Percentiles rank a stretch among this genome's conserved stretches.
Conservation (phyloP, 2,329 filamentous ascomycete species). For the Cryphonectria carpinicola region DNA sequence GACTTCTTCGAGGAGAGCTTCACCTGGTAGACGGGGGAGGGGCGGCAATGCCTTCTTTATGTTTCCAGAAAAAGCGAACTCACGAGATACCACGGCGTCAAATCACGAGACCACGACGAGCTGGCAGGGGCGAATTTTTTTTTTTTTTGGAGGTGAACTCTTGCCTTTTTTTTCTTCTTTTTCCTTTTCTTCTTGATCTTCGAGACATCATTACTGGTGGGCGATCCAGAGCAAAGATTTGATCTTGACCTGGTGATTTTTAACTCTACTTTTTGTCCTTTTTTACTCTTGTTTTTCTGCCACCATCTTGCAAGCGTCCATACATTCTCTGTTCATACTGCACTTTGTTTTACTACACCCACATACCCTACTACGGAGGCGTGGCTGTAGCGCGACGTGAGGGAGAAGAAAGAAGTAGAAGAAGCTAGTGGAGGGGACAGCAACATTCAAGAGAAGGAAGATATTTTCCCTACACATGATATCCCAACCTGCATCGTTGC, state of each 20-base stretch:
- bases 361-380: not conserved
- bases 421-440: not conserved
- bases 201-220: conserved; percentile 7
- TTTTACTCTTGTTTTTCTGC: conserved; percentile 7
- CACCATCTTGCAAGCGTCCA: conserved; percentile 6
- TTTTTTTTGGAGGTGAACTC: not conserved
- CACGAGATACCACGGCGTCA: conserved; percentile 25
- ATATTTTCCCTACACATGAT: conserved; percentile 7
- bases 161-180: not conserved
- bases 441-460: conserved; percentile 6
- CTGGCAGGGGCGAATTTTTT: not conserved
- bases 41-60: not conserved
- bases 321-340: conserved; percentile 23
- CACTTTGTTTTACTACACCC: conserved; percentile 12
- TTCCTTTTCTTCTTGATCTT: conserved; percentile 3
- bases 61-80: conserved; percentile 12
- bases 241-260: conserved; percentile 22
- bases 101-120: conserved; percentile 22
- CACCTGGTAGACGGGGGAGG: conserved; percentile 53
- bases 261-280: conserved; percentile 2
- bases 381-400: not conserved
- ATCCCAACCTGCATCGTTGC: conserved; percentile 10
- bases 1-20: conserved; percentile 82
- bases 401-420: not conserved
- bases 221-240: conserved; percentile 9